A percentile compares a stretch with the other conserved stretches of the same genome.
Evolutionary conservation across 192 early-diverging fungal species (phyloP).

Genomic region (Coemansia sp.): DNA sequence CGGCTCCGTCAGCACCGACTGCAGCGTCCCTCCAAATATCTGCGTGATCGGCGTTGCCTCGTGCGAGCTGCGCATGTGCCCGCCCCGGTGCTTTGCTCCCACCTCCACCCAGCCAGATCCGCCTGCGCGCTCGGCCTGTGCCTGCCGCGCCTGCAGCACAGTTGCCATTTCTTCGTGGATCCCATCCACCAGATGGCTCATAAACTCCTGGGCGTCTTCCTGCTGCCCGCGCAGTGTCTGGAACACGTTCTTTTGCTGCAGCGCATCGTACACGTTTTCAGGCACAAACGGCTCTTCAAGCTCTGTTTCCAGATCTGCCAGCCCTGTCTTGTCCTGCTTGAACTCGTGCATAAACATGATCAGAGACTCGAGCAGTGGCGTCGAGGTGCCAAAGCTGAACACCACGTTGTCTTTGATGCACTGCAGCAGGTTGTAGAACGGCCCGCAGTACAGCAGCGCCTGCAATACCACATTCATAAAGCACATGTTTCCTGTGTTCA

Average conservation of each 20-base stretch:
- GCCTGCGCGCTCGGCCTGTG: background rate
- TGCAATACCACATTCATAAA: constrained; percentile 98
- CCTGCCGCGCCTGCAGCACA: constrained; percentile 15
- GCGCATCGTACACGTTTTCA: constrained; percentile 88
- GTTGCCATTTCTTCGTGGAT: constrained; percentile 85
- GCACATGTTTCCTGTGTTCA: constrained; percentile 97
- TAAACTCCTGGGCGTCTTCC: constrained; percentile 97
- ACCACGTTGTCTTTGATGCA: constrained; percentile 61
- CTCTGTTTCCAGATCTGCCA: constrained; percentile 37
- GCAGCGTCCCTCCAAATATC: constrained; percentile 82
- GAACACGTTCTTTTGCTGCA: constrained; percentile 74
- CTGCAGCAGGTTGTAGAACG: constrained; percentile 85
- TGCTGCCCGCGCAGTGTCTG: constrained; percentile 86
- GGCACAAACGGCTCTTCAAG: constrained; percentile 81
- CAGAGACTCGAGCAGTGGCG: constrained; percentile 82
- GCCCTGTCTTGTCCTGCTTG: constrained; percentile 30
- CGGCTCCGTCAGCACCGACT: constrained; percentile 72
- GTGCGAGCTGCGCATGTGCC: constrained; percentile 56
- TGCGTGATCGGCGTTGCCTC: constrained; percentile 71
- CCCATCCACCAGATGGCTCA: constrained; percentile 89
- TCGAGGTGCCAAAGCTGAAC: constrained; percentile 71
- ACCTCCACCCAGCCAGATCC: constrained; percentile 82
- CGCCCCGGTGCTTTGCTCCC: constrained; percentile 70
- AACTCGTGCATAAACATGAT: constrained; percentile 53
- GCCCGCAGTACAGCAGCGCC: constrained; percentile 86